These are phyloP conservation scores for Sugiyamaella qingdaonensis DNA, from an alignment of 805 yeast species.

Conservation along the genomic window DNA sequence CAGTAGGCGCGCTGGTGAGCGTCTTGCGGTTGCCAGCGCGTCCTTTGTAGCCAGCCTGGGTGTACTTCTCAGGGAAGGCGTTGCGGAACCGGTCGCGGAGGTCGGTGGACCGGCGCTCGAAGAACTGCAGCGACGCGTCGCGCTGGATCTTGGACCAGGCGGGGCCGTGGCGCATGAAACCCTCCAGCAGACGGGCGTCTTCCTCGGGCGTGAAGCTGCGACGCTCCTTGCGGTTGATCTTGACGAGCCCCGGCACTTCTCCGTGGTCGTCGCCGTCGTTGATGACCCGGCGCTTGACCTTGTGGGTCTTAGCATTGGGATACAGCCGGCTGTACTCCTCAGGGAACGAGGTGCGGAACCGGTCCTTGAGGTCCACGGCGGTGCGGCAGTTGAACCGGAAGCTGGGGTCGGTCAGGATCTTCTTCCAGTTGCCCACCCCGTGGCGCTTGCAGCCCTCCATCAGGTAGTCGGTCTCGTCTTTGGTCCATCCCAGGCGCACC, in stretches of 20 bases:
- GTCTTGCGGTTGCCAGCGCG: slow-evolving; percentile 19
- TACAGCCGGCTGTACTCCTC: slow-evolving; percentile 42
- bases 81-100: slow-evolving; percentile 42
- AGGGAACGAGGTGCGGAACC: slow-evolving; percentile 43
- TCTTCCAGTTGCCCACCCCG: slow-evolving; percentile 46
- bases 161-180: slow-evolving; percentile 41
- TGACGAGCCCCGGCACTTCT: slow-evolving; percentile 28
- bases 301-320: slow-evolving; percentile 44
- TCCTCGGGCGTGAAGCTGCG: slow-evolving; percentile 40
- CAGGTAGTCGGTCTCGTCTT: slow-evolving; percentile 39
- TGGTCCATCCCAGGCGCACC: slow-evolving; percentile 40
- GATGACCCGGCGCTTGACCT: slow-evolving; percentile 25
- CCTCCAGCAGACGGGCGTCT: slow-evolving; percentile 39
- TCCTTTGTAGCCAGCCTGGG: slow-evolving; percentile 43
- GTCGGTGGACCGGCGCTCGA: slow-evolving; percentile 41
- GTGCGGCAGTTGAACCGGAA: slow-evolving; percentile 40
- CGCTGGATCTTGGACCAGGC: slow-evolving; percentile 45
- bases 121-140: slow-evolving; percentile 35
- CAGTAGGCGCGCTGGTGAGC: slow-evolving; percentile 6
- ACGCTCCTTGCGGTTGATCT: slow-evolving; percentile 42
- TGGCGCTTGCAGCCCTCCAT: slow-evolving; percentile 41
- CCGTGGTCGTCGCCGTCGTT: slow-evolving; percentile 3
- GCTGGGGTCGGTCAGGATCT: slow-evolving; percentile 39
- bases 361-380: slow-evolving; percentile 43
- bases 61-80: slow-evolving; percentile 42